phyloP scores from a whole-genome alignment of 1,284 basidiomycete genomes.

The Puccinia triticina region DNA sequence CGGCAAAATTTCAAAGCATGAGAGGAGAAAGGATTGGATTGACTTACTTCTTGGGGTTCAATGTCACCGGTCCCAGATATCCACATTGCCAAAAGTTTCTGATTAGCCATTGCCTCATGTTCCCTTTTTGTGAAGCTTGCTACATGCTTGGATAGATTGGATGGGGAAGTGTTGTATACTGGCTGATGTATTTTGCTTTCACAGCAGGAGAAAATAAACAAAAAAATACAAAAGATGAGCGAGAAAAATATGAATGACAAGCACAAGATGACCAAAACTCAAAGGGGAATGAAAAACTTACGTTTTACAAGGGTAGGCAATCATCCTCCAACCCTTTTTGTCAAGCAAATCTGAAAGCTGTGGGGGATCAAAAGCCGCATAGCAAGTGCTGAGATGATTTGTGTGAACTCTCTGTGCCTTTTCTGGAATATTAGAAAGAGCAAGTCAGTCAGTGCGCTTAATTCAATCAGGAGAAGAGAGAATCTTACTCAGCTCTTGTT shows the following conservation, averaged over 20 bases:
- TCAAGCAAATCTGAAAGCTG: constrained; percentile 5
- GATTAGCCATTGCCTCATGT: background rate
- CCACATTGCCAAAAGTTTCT: background rate
- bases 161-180: background rate
- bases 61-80: constrained; percentile 17
- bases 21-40: background rate
- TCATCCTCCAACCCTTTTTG: constrained; percentile 6
- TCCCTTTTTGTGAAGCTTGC: constrained; percentile 2
- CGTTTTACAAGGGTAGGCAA: constrained; percentile 18
- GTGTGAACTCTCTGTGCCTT: constrained; percentile 6
- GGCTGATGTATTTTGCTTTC: background rate
- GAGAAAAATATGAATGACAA: background rate
- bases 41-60: too few relatives aligned
- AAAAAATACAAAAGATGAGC: too few relatives aligned
- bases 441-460: background rate
- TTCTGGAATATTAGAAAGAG: background rate
- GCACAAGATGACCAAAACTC: background rate
- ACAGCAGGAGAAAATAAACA: constrained; percentile 12
- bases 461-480: background rate
- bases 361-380: too few relatives aligned
- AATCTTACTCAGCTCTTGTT: constrained; percentile 7
- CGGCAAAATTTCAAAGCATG: too few relatives aligned
- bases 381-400: constrained; percentile 4
- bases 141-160: constrained; percentile 21
- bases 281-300: background rate